These are phyloP conservation scores for Fusarium tjaetaba DNA, from an alignment of 2,329 filamentous ascomycete genomes.

Conservation along the genomic window DNA sequence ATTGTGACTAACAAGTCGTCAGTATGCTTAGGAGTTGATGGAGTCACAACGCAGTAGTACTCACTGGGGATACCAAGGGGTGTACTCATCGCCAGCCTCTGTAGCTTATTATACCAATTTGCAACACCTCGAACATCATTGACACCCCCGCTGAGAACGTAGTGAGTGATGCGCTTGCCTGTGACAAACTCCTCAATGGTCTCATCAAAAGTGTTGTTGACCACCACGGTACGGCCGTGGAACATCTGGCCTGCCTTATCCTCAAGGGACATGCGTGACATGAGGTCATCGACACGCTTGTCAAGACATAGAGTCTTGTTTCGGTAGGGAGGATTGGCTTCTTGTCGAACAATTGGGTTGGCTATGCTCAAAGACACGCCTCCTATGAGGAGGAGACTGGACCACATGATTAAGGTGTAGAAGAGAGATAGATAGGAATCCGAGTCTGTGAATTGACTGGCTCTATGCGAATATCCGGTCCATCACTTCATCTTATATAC, in stretches of 20 bases:
- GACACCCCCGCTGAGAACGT: conserved; percentile 58
- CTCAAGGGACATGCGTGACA: conserved; percentile 57
- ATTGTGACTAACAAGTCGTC: not conserved
- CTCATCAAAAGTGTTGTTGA: conserved; percentile 31
- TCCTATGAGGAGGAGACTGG: conserved; percentile 21
- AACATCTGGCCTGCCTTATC: conserved; percentile 62
- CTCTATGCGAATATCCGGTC: not conserved
- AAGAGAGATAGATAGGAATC: not conserved
- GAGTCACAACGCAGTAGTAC: not conserved
- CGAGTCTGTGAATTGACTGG: not conserved
- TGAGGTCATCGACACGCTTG: conserved; percentile 58
- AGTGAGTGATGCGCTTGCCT: conserved; percentile 51
- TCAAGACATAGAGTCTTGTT: conserved; percentile 49
- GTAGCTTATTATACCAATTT: conserved; percentile 55
- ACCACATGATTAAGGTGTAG: conserved; percentile 19
- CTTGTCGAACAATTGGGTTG: conserved; percentile 22
- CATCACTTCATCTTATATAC: conserved; percentile 10
- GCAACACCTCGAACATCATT: conserved; percentile 48
- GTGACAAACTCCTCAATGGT: conserved; percentile 29
- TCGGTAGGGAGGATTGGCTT: conserved; percentile 24
- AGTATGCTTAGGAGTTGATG: not conserved
- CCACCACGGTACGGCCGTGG: conserved; percentile 42
- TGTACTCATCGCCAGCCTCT: conserved; percentile 55
- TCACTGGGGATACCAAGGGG: conserved; percentile 57
- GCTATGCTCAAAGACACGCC: conserved; percentile 22